phyloP scores from a whole-genome alignment of 164 flowering plant genomes.

The Magnolia officinalis region DNA sequence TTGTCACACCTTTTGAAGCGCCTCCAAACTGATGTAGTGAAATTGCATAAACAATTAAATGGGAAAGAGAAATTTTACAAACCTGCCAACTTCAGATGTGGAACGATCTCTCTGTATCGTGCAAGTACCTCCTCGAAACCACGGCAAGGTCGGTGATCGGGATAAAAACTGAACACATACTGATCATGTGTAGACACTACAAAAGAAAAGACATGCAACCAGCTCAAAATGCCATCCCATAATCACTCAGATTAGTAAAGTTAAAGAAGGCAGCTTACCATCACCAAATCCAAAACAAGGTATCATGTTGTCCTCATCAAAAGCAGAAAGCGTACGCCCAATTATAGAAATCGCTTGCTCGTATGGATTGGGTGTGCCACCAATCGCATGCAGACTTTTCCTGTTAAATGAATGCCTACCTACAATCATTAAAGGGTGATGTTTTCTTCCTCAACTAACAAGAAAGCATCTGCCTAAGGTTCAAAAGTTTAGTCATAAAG shows the following conservation, averaged over 20 bases:
- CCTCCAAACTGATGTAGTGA: neutral
- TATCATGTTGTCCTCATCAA: slow-evolving; percentile 87
- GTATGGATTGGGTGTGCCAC: slow-evolving; percentile 69
- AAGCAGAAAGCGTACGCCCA: slow-evolving; percentile 76
- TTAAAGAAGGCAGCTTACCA: slow-evolving; percentile 43
- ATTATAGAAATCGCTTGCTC: slow-evolving; percentile 92
- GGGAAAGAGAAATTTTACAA: slow-evolving; percentile 2
- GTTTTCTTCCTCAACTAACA: neutral
- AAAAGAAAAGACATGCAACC: neutral
- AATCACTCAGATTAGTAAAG: neutral
- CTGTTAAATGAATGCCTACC: slow-evolving; percentile 37
- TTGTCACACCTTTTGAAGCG: neutral
- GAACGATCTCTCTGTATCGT: slow-evolving; percentile 76
- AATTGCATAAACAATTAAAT: neutral
- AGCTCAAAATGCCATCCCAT: neutral
- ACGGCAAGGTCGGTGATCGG: slow-evolving; percentile 61
- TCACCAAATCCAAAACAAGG: slow-evolving; percentile 99
- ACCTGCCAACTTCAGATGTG: slow-evolving; percentile 72
- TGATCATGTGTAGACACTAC: slow-evolving; percentile 79
- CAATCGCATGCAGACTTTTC: slow-evolving; percentile 74
- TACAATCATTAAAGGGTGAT: slow-evolving; percentile 22
- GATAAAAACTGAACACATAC: slow-evolving; percentile 75
- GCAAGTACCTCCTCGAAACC: slow-evolving; percentile 81
- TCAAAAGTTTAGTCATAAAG: neutral
- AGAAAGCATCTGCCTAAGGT: neutral